Evolutionary conservation across 1,284 basidiomycete genomes (phyloP), one percentile per base, ranked within the genome.

Genomic region (Puccinia triticina): DNA sequence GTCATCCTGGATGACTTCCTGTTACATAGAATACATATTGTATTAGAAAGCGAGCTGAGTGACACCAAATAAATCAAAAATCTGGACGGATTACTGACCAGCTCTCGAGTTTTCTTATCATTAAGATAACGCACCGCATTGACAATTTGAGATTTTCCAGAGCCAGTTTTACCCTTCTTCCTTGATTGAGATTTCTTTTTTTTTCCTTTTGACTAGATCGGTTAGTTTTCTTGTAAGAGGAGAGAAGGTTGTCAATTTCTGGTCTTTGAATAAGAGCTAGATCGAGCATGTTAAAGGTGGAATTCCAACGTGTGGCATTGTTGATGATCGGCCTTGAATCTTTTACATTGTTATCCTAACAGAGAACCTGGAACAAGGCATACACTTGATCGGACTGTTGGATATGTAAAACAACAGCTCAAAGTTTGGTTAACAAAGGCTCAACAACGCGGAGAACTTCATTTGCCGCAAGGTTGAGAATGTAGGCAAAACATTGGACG

Each of bases 91-190:
- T n/a, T 64, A 29, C 61, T n/a, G 11, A 64, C 61, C 61, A 64
- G 4, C 26, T 64, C 29, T 5, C 26, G 26, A 32, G 61, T 37
- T 64, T 64, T 64, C 34, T 37, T 37, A 64, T 64, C 61, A 64
- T 64, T 64, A 7, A 21, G 18, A 4, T 29, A 14, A 4, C 18
- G 14, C 61, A 64, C 26, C 5, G 61, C 61, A 18, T 64, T 21
- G 11, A 32, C 26, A 64, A 64, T 37, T 64, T 64, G 61, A 64
- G 61, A 64, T 64, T 64, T 14, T 14, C 61, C 61, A 64, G 61
- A 64, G 26, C 34, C 26, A 29, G 7, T 26, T 64, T 64, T 64
- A 4, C 61, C 26, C 61, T 64, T 64, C 61, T 29, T 64, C 34
- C n/a, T n/a, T n/a, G n/a, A n/a, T n/a, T n/a, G n/a, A n/a, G n/a